A percentile compares a stretch with the other conserved stretches of the same genome.
These are phyloP conservation scores for Alternaria rosae DNA, from an alignment of 2,329 filamentous ascomycete genomes.

Conservation along the genomic window DNA sequence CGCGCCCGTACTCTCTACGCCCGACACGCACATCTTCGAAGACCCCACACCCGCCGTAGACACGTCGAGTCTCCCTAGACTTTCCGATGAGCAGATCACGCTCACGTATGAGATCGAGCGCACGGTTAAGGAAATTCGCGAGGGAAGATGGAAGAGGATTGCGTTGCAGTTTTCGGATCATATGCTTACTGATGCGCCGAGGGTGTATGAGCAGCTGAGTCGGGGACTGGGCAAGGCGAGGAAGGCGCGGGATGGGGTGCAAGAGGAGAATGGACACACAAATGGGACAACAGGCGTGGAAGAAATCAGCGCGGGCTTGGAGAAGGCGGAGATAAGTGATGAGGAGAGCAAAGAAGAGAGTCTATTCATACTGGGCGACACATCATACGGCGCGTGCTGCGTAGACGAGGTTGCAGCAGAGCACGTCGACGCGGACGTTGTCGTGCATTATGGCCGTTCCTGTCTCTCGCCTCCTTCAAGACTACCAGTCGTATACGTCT, in stretches of 20 bases:
- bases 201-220: conserved; percentile 74
- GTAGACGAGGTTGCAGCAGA: conserved; percentile 97
- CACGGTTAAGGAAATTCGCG: conserved; percentile 78
- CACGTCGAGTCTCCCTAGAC: conserved; percentile 39
- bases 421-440: conserved; percentile 86
- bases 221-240: conserved; percentile 55
- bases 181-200: conserved; percentile 86
- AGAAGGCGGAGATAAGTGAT: conserved; percentile 19
- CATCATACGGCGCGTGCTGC: conserved; percentile 95
- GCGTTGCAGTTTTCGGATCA: conserved; percentile 96
- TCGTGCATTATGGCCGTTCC: conserved; percentile 92
- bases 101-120: conserved; percentile 84
- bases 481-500: conserved; percentile 88
- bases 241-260: conserved; percentile 16
- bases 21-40: conserved; percentile 67
- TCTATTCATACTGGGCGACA: conserved; percentile 90
- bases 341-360: conserved; percentile 45
- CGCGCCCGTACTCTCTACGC: conserved; percentile 68
- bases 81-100: conserved; percentile 73
- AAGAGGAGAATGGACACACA: conserved; percentile 4
- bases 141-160: conserved; percentile 75
- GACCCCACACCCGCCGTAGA: conserved; percentile 56
- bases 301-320: conserved; percentile 25
- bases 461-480: conserved; percentile 90
- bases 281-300: conserved; percentile 19